Conservation (phyloP, 2,329 filamentous ascomycete genomes). For the Zymoseptoria ardabiliae region DNA sequence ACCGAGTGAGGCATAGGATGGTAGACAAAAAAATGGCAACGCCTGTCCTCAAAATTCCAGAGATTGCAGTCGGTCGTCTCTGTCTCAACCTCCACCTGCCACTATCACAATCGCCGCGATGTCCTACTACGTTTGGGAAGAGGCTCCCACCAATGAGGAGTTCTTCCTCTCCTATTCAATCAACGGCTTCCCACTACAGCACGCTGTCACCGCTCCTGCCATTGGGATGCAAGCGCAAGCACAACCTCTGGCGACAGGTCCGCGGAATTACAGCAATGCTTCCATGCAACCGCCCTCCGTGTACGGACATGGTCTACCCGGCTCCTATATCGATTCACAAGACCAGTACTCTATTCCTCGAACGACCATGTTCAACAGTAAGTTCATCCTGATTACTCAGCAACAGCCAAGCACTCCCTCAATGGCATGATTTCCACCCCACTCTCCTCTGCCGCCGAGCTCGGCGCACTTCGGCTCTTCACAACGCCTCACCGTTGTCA, state of each 20-base stretch:
- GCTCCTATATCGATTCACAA: background rate
- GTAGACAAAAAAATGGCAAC: background rate
- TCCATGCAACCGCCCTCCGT: background rate
- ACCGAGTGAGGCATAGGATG: background rate
- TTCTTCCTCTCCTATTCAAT: background rate
- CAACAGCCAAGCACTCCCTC: background rate
- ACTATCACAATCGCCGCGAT: background rate
- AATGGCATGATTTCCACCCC: background rate
- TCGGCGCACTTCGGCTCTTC: background rate
- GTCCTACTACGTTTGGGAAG: background rate
- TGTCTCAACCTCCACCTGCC: background rate
- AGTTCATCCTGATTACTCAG: background rate
- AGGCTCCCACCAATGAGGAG: background rate
- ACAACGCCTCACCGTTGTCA: background rate
- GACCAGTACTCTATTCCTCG: background rate
- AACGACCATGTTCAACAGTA: background rate
- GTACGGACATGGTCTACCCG: background rate
- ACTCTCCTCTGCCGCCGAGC: background rate
- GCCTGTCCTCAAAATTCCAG: background rate
- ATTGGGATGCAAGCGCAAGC: background rate
- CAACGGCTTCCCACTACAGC: background rate
- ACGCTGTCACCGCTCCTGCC: background rate
- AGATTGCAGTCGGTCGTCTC: background rate
- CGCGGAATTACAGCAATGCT: background rate
- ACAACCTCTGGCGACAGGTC: background rate